These are phyloP conservation scores for Lunularia cruciata DNA, from an alignment of 225 moss, liverwort and hornwort genomes.

Conservation along the genomic window DNA sequence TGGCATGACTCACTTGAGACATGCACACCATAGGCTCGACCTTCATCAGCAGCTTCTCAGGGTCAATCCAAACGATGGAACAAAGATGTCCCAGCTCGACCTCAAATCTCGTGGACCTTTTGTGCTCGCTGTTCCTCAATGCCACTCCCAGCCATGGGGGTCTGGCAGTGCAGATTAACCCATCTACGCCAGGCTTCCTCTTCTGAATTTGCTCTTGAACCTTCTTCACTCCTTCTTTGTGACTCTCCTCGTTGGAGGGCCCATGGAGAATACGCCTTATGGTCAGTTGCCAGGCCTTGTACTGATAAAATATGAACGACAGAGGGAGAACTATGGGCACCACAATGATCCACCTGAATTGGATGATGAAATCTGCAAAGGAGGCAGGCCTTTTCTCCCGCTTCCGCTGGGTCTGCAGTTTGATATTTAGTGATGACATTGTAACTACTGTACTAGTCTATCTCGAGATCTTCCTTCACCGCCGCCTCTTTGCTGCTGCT, in stretches of 20 bases:
- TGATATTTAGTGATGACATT: constrained; percentile 12
- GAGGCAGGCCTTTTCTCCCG: constrained; percentile 46
- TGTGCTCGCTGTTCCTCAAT: constrained; percentile 62
- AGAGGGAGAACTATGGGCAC: constrained; percentile 53
- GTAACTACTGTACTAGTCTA: not conserved
- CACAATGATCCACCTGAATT: constrained; percentile 58
- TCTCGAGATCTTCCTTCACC: too few species aligned
- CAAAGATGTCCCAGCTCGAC: constrained; percentile 53
- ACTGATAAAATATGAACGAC: constrained; percentile 62
- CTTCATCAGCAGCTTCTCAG: constrained; percentile 41
- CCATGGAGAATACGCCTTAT: constrained; percentile 28
- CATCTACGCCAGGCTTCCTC: constrained; percentile 34
- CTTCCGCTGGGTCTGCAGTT: not conserved
- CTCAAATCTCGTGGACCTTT: constrained; percentile 46
- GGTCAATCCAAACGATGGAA: constrained; percentile 57
- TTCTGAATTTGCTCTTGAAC: constrained; percentile 47
- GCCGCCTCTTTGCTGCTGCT: not conserved
- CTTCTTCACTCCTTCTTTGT: constrained; percentile 35
- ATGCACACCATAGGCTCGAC: constrained; percentile 65
- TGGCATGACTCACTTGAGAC: constrained; percentile 56
- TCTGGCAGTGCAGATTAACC: constrained; percentile 61
- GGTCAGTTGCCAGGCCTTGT: constrained; percentile 51
- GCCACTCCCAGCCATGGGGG: constrained; percentile 58
- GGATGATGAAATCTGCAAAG: constrained; percentile 52
- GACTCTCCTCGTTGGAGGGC: constrained; percentile 31